Percentiles rank a stretch among this genome's conserved stretches.
These are phyloP conservation scores for Pythium pectinolyticum DNA, from an alignment of 352 stramenopile genomes.

Conservation along the genomic window DNA sequence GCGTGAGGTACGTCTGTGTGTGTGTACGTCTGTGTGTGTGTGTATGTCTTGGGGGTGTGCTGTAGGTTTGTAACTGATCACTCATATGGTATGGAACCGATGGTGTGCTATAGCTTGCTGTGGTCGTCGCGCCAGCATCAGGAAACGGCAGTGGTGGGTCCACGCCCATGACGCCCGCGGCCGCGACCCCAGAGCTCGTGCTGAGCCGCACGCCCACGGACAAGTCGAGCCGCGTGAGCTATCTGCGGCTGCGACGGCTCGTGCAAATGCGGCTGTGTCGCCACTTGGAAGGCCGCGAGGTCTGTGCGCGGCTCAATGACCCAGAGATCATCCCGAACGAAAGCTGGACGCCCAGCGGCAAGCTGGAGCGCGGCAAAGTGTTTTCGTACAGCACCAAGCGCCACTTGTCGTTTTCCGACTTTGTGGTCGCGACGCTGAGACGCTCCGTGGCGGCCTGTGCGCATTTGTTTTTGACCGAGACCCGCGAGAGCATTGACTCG, in stretches of 20 bases:
- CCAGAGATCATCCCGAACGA: conserved; percentile 31
- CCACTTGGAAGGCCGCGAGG: conserved; percentile 62
- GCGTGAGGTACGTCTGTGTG: conserved; percentile 18
- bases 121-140: background rate
- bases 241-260: conserved; percentile 61
- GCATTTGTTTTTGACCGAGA: conserved; percentile 65
- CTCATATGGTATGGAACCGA: no score
- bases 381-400: conserved; percentile 49
- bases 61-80: no score
- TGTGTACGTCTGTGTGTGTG: no score
- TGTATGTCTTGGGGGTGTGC: background rate
- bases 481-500: conserved; percentile 64
- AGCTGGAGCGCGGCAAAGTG: conserved; percentile 60
- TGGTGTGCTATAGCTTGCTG: conserved; percentile 14
- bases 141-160: no score
- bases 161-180: conserved; percentile 22
- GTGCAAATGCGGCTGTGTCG: conserved; percentile 68
- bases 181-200: conserved; percentile 27
- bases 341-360: conserved; percentile 45
- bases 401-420: conserved; percentile 61
- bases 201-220: conserved; percentile 27
- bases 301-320: conserved; percentile 36
- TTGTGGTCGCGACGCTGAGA: conserved; percentile 45
- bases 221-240: conserved; percentile 31
- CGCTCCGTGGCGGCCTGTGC: conserved; percentile 54